Percentiles rank a stretch among this genome's conserved stretches.
phyloP scores from a whole-genome alignment of 2,329 filamentous ascomycete genomes.

The Colletotrichum filicis region DNA sequence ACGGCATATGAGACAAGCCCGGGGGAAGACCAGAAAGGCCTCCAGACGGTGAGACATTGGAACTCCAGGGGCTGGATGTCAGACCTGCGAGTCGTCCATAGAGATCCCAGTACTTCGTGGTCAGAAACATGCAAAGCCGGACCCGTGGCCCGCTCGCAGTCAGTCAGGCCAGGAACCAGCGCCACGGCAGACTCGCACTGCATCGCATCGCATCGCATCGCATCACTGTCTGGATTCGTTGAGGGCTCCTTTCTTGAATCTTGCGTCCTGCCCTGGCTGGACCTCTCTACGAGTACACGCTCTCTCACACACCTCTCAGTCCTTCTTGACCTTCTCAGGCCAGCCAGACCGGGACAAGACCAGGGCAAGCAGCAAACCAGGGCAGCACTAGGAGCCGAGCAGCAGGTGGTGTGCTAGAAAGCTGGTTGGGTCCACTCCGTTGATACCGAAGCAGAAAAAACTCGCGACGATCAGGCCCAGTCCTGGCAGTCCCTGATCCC shows the following conservation, averaged over 20 bases:
- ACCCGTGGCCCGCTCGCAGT: background rate
- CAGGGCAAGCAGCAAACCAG: constrained; percentile 1
- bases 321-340: background rate
- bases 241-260: background rate
- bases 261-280: background rate
- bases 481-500: background rate
- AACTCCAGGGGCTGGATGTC: background rate
- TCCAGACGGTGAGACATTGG: constrained; percentile 2
- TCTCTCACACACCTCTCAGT: no score
- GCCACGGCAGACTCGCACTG: background rate
- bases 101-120: background rate
- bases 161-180: constrained; percentile 21
- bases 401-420: constrained; percentile 13
- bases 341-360: background rate
- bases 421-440: constrained; percentile 13
- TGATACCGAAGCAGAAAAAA: constrained; percentile 23
- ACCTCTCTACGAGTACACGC: background rate
- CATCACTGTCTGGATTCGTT: background rate
- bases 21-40: background rate
- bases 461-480: constrained; percentile 15
- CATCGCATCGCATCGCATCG: constrained; percentile 23
- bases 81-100: background rate
- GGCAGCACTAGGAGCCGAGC: background rate
- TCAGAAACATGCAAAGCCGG: background rate
- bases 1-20: background rate